A percentile compares a stretch with the other conserved stretches of the same genome.
phyloP scores from a whole-genome alignment of 495 filamentous ascomycete species.

The Hypoxylon subgilvum region DNA sequence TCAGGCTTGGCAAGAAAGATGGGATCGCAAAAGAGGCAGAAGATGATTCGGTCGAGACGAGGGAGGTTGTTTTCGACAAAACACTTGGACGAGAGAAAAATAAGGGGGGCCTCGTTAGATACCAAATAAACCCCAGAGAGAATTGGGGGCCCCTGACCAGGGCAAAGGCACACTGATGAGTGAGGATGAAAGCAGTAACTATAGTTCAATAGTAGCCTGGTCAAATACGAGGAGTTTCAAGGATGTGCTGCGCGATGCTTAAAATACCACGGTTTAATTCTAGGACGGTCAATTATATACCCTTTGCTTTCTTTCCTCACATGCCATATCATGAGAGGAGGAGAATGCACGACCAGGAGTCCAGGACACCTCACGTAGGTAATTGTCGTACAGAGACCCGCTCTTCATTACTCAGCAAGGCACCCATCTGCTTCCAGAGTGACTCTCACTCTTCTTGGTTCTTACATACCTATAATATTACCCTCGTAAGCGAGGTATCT shows the following conservation, averaged over 20 bases:
- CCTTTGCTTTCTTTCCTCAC: constrained; percentile 7
- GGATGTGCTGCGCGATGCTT: constrained; percentile 6
- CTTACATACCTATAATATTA: no score
- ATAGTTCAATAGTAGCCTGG: neutral
- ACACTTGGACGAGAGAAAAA: constrained; percentile 70
- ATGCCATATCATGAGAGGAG: neutral
- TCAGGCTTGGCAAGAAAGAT: constrained; percentile 45
- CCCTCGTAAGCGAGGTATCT: neutral
- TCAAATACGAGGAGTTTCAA: constrained; percentile 1
- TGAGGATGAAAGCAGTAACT: no score
- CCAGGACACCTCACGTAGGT: no score
- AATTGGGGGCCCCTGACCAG: constrained; percentile 93
- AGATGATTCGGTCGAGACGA: constrained; percentile 43
- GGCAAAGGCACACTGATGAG: constrained; percentile 61
- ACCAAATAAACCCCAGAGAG: constrained; percentile 83
- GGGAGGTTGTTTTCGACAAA: constrained; percentile 81
- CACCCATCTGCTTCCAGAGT: neutral
- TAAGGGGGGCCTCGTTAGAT: constrained; percentile 72
- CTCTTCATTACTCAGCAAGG: constrained; percentile 15
- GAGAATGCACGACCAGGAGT: no score
- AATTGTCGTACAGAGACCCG: constrained; percentile 2
- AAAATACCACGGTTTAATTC: constrained; percentile 12
- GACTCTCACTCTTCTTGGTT: no score
- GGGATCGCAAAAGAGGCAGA: constrained; percentile 25
- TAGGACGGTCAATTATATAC: constrained; percentile 30